A percentile compares a stretch with the other conserved stretches of the same genome.
phyloP scores from a whole-genome alignment of 331 rosid genomes.

The Prunus yedoensis region DNA sequence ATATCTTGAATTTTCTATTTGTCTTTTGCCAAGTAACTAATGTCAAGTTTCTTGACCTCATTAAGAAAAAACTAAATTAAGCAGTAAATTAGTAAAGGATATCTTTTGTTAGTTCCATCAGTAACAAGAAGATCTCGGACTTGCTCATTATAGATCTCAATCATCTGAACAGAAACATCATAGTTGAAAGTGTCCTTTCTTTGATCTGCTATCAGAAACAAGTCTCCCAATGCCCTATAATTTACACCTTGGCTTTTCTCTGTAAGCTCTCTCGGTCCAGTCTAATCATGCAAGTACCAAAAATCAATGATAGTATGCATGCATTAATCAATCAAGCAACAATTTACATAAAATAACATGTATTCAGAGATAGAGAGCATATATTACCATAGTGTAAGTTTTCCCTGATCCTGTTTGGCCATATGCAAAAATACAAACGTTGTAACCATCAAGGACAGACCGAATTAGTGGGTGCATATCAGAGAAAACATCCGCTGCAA shows the following conservation, averaged over 20 bases:
- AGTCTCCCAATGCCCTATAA: conserved; percentile 90
- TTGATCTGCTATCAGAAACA: conserved; percentile 81
- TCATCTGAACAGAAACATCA: conserved; percentile 94
- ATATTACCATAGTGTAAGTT: conserved; percentile 80
- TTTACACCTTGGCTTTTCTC: conserved; percentile 89
- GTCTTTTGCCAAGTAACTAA: not conserved
- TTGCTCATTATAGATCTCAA: conserved; percentile 97
- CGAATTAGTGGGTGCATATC: conserved; percentile 76
- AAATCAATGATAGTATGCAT: conserved; percentile 14
- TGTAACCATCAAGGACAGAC: conserved; percentile 46
- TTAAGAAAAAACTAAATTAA: conserved; percentile 13
- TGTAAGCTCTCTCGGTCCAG: conserved; percentile 88
- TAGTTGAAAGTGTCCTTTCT: conserved; percentile 77
- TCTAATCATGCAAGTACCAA: conserved; percentile 38
- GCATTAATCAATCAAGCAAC: not conserved
- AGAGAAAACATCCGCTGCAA: conserved; percentile 83
- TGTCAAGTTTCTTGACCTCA: not conserved
- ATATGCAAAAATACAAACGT: conserved; percentile 46
- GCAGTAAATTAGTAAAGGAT: conserved; percentile 57
- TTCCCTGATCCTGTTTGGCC: conserved; percentile 52
- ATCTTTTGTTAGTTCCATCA: conserved; percentile 89
- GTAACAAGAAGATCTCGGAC: conserved; percentile 91
- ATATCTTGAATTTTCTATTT: not conserved
- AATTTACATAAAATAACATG: not conserved
- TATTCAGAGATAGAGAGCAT: not conserved